phyloP scores from a whole-genome alignment of 2,329 filamentous ascomycete species.

The Scytalidium sp. region DNA sequence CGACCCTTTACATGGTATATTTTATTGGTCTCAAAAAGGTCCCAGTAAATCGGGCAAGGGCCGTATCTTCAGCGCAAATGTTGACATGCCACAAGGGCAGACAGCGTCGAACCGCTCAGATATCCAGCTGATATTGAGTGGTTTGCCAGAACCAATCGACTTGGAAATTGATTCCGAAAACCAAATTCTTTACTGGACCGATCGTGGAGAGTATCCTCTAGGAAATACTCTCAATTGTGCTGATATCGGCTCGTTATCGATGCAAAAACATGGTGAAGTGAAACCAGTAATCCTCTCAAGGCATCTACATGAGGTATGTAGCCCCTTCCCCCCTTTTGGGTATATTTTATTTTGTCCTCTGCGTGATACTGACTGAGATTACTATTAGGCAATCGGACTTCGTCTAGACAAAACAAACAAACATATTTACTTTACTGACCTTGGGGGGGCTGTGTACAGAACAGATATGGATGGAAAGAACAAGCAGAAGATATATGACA shows the following conservation, averaged over 20 bases:
- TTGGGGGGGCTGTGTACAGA: conserved; percentile 36
- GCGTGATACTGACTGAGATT: background rate
- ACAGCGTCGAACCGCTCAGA: conserved; percentile 7
- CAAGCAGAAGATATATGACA: conserved; percentile 14
- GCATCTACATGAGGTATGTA: conserved; percentile 36
- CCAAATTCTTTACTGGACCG: conserved; percentile 55
- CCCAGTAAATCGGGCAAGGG: conserved; percentile 47
- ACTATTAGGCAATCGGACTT: conserved; percentile 36
- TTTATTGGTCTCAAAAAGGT: conserved; percentile 63
- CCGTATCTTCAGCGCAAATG: conserved; percentile 47
- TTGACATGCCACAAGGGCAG: conserved; percentile 34
- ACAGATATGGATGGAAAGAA: conserved; percentile 27
- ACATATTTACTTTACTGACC: conserved; percentile 36
- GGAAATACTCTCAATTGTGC: conserved; percentile 51
- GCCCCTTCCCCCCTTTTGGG: background rate
- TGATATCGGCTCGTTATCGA: background rate
- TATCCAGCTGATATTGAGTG: conserved; percentile 29
- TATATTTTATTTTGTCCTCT: no score
- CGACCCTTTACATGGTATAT: conserved; percentile 34
- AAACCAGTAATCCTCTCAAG: conserved; percentile 25
- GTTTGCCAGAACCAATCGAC: conserved; percentile 55
- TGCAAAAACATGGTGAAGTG: conserved; percentile 3
- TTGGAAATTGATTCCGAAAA: conserved; percentile 48
- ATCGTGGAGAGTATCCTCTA: conserved; percentile 53
- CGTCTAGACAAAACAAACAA: conserved; percentile 34